These are phyloP conservation scores for Plectosphaerella plurivora DNA, from an alignment of 2,329 filamentous ascomycete species.

Conservation along the genomic window DNA sequence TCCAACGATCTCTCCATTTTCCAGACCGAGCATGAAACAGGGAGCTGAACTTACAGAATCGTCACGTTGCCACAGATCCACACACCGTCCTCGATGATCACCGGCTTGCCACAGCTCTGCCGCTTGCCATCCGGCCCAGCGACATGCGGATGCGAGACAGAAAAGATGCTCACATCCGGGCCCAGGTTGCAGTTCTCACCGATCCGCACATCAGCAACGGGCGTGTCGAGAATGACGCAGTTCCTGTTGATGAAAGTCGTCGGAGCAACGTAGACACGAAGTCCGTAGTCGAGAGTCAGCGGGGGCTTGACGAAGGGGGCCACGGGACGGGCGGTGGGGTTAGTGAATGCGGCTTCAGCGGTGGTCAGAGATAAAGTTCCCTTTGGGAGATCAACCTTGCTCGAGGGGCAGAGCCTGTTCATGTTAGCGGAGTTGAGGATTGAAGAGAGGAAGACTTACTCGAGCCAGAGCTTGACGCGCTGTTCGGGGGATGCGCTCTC, in stretches of 20 bases:
- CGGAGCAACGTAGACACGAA: slow-evolving; percentile 21
- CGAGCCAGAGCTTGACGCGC: not conserved
- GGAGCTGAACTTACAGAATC: not conserved
- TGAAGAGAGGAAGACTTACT: not conserved
- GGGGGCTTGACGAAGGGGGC: slow-evolving; percentile 20
- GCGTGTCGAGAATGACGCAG: slow-evolving; percentile 28
- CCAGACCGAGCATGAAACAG: no score
- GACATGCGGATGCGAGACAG: slow-evolving; percentile 19
- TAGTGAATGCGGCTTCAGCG: not conserved
- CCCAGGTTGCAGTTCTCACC: slow-evolving; percentile 24
- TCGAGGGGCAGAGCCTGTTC: not conserved
- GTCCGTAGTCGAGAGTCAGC: slow-evolving; percentile 25
- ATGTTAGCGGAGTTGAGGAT: not conserved
- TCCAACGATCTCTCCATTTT: no score
- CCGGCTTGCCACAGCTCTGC: slow-evolving; percentile 20
- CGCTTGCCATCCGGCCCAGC: slow-evolving; percentile 16
- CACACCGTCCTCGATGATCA: slow-evolving; percentile 30
- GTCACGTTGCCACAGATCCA: slow-evolving; percentile 30
- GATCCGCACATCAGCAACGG: slow-evolving; percentile 26
- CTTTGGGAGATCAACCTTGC: not conserved
- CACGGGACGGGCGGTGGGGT: not conserved
- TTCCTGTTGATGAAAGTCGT: slow-evolving; percentile 26
- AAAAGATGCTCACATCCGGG: slow-evolving; percentile 22
- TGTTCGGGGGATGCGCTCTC: not conserved
- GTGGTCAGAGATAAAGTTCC: not conserved